Base-by-base conservation (phyloP, 1,284 basidiomycete species). In the Polyporus tsugae region DNA sequence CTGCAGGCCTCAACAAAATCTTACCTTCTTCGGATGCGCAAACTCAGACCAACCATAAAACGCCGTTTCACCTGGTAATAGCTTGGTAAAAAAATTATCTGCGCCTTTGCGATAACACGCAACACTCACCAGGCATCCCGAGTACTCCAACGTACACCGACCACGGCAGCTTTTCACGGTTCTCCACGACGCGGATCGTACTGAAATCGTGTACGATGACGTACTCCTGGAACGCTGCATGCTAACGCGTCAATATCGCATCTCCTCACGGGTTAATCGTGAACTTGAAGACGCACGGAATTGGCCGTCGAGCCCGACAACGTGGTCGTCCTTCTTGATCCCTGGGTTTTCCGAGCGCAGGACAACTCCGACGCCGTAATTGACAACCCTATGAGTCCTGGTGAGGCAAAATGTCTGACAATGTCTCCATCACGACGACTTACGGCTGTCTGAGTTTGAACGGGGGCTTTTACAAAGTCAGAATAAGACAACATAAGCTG, bases 241-340 rank as follows among this genome's bases (percentile, higher is more conserved):
- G 15, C 5, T 9, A 5, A 6, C 25, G 52, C 22, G 15, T 55
- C 29, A 55, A 13, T 29, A 55, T 13, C 4, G 15, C 52, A 19
- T 22, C 44, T 6, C 6, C 15, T 13, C 17, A 6, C 15, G 52
- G 29, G 17, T 33, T 11, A 29, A 35, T 17, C 13, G 22, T n/a
- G n/a, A n/a, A n/a, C n/a, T n/a, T 15, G 5, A 41, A 36, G 17
- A 42, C 63, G 63, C 68, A 81, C 80, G 72, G 17, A 76, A 70
- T 4, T 69, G 53, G 1, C 83, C 84, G 62, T 80, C 82, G 11
- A 87, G 52, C 17, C 52, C 52, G 1, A 55, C 52, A 7, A 55
- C 64, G 70, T 86, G 82, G 67, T 85, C 83, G 2, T 86, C 86
- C 9, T 70, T 64, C 70, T 83, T 81, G 25, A 83, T 77, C 1